phyloP scores from a whole-genome alignment of 1,284 basidiomycete species.

The Ganoderma lucidum region DNA sequence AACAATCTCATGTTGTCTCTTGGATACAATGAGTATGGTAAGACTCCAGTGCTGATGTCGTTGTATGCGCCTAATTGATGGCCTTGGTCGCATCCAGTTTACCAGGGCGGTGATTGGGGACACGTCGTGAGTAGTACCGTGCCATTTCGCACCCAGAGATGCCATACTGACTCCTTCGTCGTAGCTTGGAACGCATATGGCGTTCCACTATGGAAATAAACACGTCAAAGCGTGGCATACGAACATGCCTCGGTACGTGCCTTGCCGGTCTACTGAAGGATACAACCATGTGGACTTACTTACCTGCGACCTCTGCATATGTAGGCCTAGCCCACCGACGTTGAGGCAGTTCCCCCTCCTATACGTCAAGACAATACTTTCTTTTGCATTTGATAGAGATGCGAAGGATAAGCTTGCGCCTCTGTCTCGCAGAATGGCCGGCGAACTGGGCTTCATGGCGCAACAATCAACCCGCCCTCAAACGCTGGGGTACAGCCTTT shows the following conservation, averaged over 20 bases:
- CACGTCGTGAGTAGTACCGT: background rate
- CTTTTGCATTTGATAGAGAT: background rate
- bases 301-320: too few species aligned
- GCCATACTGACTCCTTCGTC: constrained; percentile 38
- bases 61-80: background rate
- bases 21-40: constrained; percentile 38
- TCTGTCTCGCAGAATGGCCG: constrained; percentile 17
- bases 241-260: constrained; percentile 33
- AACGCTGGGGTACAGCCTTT: constrained; percentile 61
- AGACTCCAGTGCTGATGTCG: background rate
- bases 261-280: background rate
- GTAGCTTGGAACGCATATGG: constrained; percentile 32
- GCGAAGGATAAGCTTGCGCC: constrained; percentile 24
- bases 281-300: constrained; percentile 24
- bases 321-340: background rate
- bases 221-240: constrained; percentile 35
- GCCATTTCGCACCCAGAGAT: too few species aligned
- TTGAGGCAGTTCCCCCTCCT: background rate
- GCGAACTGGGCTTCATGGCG: constrained; percentile 49
- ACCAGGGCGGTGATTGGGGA: constrained; percentile 16
- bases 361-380: background rate
- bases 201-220: constrained; percentile 24
- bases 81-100: background rate
- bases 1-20: constrained; percentile 35
- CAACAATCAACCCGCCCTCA: constrained; percentile 60